Base-by-base conservation (phyloP, 1,284 basidiomycete genomes). In the Leucoagaricus sp. region DNA sequence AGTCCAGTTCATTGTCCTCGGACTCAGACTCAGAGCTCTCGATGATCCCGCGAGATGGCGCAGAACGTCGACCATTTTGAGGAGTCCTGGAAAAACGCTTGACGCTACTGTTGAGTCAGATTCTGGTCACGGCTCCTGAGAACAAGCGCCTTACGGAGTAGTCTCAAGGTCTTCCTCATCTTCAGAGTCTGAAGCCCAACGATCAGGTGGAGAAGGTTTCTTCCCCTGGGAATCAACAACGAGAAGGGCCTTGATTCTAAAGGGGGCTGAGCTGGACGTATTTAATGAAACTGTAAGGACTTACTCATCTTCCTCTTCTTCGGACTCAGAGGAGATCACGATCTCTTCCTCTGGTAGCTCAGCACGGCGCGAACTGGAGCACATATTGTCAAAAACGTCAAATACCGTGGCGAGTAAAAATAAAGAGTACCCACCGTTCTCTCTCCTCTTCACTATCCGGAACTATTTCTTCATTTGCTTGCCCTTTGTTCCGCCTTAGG, bases 311-410 rank as follows among this genome's bases (percentile, higher is more conserved):
- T 57, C 57, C 49, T 61, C 61, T 25, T 76, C 69, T 4, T 77
- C 74, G 49, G 78, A 77, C 47, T 75, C 80, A 34, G 83, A 84
- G 9, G 82, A 82, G 64, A 85, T 79, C 60, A 83, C 80, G 55
- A 86, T 81, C 17, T 84, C 67, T 46, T 73, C 66, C 17, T 56
- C 36, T 36, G 36, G 60, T n/a, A n/a, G n/a, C 7, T 28, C 23
- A 34, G 38, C 17, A 25, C 4, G 19, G 13, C 10, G 12, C 13
- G n/a, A 23, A 19, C 51, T 44, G n/a, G n/a, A n/a, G n/a, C n/a
- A n/a, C n/a, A n/a, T n/a, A n/a, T n/a, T n/a, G n/a, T n/a, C n/a
- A n/a, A n/a, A n/a, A n/a, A n/a, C n/a, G n/a, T n/a, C n/a, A n/a
- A n/a, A n/a, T n/a, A n/a, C n/a, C n/a, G n/a, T n/a, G n/a, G n/a